These are phyloP conservation scores for Boletus bicolor DNA, from an alignment of 768 basidiomycete genomes.

Conservation along the genomic window DNA sequence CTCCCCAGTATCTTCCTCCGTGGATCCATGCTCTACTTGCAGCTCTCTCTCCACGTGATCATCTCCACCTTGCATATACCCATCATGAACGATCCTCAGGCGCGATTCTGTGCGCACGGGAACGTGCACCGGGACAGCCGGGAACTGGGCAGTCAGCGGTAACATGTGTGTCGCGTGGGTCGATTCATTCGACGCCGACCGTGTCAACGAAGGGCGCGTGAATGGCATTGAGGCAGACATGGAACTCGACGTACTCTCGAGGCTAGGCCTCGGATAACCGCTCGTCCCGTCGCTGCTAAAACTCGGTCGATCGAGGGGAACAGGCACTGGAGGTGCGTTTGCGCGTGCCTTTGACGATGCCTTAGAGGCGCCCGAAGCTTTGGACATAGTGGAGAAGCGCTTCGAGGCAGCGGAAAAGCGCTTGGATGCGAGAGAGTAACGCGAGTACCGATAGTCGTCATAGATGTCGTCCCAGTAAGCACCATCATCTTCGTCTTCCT, in stretches of 20 bases:
- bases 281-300: slow-evolving; percentile 21
- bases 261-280: slow-evolving; percentile 21
- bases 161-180: slow-evolving; percentile 13
- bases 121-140: slow-evolving; percentile 30
- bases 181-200: slow-evolving; percentile 26
- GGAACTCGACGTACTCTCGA: slow-evolving; percentile 25
- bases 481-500: slow-evolving; percentile 30
- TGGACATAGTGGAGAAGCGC: slow-evolving; percentile 18
- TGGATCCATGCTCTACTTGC: slow-evolving; percentile 22
- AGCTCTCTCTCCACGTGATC: slow-evolving; percentile 20
- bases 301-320: slow-evolving; percentile 25
- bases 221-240: slow-evolving; percentile 14
- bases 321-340: slow-evolving; percentile 27
- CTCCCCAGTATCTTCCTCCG: not conserved
- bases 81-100: slow-evolving; percentile 29
- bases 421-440: slow-evolving; percentile 48
- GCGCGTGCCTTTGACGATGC: slow-evolving; percentile 23
- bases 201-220: slow-evolving; percentile 19
- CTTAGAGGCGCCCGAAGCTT: slow-evolving; percentile 24
- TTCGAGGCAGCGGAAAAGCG: slow-evolving; percentile 8
- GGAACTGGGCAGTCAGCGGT: slow-evolving; percentile 30
- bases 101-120: slow-evolving; percentile 32
- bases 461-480: slow-evolving; percentile 76
- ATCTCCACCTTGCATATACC: slow-evolving; percentile 15
- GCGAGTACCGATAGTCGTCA: slow-evolving; percentile 75